Percentiles rank a stretch among this genome's conserved stretches.
Conservation (phyloP, 768 basidiomycete species). For the Rhizopogon vinicolor region DNA sequence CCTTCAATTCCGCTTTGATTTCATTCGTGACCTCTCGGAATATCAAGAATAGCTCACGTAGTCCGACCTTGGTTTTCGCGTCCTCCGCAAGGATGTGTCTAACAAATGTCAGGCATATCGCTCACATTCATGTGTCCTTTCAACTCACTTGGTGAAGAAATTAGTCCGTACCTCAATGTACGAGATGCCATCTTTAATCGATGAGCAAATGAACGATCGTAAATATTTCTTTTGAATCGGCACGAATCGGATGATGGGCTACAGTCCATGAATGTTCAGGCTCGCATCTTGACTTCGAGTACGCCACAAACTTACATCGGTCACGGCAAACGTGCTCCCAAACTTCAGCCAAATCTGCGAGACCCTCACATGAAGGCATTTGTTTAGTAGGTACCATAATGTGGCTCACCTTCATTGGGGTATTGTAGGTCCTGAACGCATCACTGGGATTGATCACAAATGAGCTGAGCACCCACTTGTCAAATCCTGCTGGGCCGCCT, state of each 20-base stretch:
- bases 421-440: constrained; percentile 41
- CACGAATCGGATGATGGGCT: constrained; percentile 25
- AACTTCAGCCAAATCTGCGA: constrained; percentile 20
- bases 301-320: constrained; percentile 17
- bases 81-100: constrained; percentile 38
- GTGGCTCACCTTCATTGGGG: constrained; percentile 30
- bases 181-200: constrained; percentile 41
- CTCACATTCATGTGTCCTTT: background rate
- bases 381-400: background rate
- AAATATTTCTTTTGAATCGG: constrained; percentile 14
- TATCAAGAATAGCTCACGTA: constrained; percentile 32
- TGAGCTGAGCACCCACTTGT: constrained; percentile 33
- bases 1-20: constrained; percentile 28
- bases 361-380: background rate
- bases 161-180: constrained; percentile 40
- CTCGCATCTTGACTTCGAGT: constrained; percentile 18
- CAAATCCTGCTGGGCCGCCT: constrained; percentile 38
- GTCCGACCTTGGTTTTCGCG: constrained; percentile 32
- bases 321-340: constrained; percentile 13
- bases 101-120: background rate
- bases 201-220: constrained; percentile 31
- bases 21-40: constrained; percentile 31
- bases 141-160: constrained; percentile 31
- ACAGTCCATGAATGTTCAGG: constrained; percentile 15
- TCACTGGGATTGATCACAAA: constrained; percentile 39